Conservation (phyloP, 306 rosid species). For the Quercus agrifolia region DNA sequence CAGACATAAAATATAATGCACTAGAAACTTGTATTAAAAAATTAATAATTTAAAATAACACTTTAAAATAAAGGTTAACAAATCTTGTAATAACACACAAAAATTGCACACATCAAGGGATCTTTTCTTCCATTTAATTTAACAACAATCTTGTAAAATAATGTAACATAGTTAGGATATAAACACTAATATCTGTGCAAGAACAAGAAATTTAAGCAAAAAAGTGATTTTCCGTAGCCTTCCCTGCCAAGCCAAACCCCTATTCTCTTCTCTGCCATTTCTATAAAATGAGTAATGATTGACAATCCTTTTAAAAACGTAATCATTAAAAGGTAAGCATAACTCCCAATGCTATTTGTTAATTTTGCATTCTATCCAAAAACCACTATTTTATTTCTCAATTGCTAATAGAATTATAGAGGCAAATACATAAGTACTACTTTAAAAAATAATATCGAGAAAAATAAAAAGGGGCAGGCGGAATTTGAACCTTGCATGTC, state of each 20-base stretch:
- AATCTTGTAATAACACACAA: neutral
- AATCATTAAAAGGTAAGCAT: neutral
- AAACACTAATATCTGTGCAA: neutral
- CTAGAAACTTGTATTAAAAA: no score
- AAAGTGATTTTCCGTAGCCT: neutral
- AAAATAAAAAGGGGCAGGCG: neutral
- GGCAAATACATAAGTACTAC: no score
- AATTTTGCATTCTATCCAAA: neutral
- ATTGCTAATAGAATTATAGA: neutral
- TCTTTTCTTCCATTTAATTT: neutral
- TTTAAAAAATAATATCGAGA: neutral
- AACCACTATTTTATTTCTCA: neutral
- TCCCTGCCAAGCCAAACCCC: neutral
- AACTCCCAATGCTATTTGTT: neutral
- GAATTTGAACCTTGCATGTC: no score
- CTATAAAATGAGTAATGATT: no score
- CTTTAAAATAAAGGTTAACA: no score
- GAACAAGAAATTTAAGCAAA: neutral
- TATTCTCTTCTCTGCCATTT: no score
- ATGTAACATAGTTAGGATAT: neutral
- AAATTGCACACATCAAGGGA: neutral
- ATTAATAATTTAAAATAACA: no score
- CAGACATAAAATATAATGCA: no score
- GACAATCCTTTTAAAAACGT: neutral
- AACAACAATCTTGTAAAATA: neutral